phyloP scores from a whole-genome alignment of 345 rosid species.

The Eutrema japonicum region DNA sequence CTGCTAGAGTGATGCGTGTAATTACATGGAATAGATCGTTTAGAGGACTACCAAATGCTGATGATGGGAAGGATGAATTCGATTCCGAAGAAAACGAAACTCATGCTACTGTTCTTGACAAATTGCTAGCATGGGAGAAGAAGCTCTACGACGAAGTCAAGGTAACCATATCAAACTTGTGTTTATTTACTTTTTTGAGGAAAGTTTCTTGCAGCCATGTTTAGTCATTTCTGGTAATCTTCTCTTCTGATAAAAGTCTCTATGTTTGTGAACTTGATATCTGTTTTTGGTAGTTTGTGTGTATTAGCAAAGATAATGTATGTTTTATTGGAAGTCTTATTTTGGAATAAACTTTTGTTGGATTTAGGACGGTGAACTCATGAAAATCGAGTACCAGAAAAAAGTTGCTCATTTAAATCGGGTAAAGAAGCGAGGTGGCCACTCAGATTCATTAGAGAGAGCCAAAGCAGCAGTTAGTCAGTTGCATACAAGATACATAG shows the following conservation, averaged over 20 bases:
- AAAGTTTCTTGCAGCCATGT: slow-evolving; percentile 6
- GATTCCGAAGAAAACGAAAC: slow-evolving; percentile 86
- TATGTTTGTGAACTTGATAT: slow-evolving; percentile 12
- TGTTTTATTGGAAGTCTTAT: slow-evolving; percentile 30
- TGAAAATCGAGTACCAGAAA: slow-evolving; percentile 89
- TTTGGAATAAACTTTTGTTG: slow-evolving; percentile 41
- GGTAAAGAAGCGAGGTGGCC: slow-evolving; percentile 73
- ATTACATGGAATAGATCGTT: slow-evolving; percentile 97
- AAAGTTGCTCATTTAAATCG: slow-evolving; percentile 71
- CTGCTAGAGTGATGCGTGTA: slow-evolving; percentile 92
- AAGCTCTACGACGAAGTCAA: slow-evolving; percentile 98
- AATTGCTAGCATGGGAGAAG: slow-evolving; percentile 96
- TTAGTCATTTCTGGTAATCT: slow-evolving; percentile 11
- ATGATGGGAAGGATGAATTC: slow-evolving; percentile 71
- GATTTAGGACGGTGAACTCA: slow-evolving; percentile 82
- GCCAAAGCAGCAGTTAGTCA: slow-evolving; percentile 88
- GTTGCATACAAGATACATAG: slow-evolving; percentile 94
- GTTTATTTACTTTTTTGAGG: background rate
- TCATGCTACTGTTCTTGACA: slow-evolving; percentile 95
- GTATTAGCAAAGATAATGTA: slow-evolving; percentile 1
- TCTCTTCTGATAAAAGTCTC: background rate
- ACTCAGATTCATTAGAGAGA: slow-evolving; percentile 82
- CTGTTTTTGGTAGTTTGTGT: background rate
- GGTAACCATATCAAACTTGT: slow-evolving; percentile 47
- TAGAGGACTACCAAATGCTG: slow-evolving; percentile 57